phyloP scores from a whole-genome alignment of 164 flowering plant genomes.

The Tetrastigma voinierianum region DNA sequence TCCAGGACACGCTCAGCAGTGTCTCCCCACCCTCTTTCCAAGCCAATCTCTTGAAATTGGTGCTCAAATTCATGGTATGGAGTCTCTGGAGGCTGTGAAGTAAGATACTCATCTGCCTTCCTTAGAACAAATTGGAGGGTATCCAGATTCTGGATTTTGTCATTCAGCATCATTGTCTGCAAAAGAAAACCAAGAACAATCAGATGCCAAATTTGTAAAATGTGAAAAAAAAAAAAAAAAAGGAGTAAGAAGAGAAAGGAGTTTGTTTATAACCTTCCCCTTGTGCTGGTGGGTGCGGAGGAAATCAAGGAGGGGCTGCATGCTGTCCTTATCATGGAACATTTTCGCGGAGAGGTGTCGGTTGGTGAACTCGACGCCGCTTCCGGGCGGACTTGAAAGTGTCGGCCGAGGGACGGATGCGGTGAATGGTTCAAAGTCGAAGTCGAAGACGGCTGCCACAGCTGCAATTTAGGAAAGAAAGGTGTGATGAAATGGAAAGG shows the following conservation, averaged over 20 bases:
- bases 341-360: slow-evolving; percentile 95
- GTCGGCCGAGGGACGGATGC: slow-evolving; percentile 83
- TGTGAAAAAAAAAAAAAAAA: neutral
- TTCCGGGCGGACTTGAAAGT: slow-evolving; percentile 86
- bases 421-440: slow-evolving; percentile 94
- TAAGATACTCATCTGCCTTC: slow-evolving; percentile 68
- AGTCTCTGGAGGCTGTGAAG: slow-evolving; percentile 56
- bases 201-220: neutral
- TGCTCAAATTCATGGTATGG: slow-evolving; percentile 67
- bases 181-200: slow-evolving; percentile 2
- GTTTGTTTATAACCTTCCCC: slow-evolving; percentile 73
- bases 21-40: slow-evolving; percentile 99
- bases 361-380: slow-evolving; percentile 94
- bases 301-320: slow-evolving; percentile 83
- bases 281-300: slow-evolving; percentile 71
- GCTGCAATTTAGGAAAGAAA: slow-evolving; percentile 34
- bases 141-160: slow-evolving; percentile 60
- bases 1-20: slow-evolving; percentile 74
- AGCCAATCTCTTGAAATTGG: slow-evolving; percentile 88
- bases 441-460: slow-evolving; percentile 75
- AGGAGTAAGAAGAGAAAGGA: neutral
- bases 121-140: slow-evolving; percentile 66
- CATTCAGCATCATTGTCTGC: slow-evolving; percentile 94
- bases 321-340: slow-evolving; percentile 90
- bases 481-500: neutral